These are phyloP conservation scores for Entamoeba nuttalli DNA, from an alignment of 208 protist genomes.

Conservation along the genomic window DNA sequence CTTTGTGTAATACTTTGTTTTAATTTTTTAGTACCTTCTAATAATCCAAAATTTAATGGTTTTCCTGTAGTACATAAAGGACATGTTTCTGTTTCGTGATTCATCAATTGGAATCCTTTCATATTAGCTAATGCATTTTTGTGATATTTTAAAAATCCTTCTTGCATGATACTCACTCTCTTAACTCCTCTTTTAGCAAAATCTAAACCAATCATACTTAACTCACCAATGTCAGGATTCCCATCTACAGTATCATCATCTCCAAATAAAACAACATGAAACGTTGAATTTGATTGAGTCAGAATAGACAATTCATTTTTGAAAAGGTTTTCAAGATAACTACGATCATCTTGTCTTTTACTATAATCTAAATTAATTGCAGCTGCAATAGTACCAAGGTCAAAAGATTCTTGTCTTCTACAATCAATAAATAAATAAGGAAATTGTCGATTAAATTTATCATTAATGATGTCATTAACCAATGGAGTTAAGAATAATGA, in stretches of 20 bases:
- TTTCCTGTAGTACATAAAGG: not conserved
- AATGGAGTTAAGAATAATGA: not conserved
- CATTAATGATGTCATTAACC: not conserved
- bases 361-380: not conserved
- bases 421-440: not conserved
- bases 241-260: not conserved
- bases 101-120: not conserved
- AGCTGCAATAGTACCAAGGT: not conserved
- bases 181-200: not conserved
- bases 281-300: not conserved
- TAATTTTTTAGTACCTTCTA: not conserved
- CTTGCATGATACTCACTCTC: not conserved
- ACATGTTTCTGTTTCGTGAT: not conserved
- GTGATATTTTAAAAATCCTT: not conserved
- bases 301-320: not conserved
- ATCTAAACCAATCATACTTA: not conserved
- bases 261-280: not conserved
- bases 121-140: not conserved
- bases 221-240: not conserved
- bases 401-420: not conserved
- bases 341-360: not conserved
- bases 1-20: not conserved
- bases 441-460: not conserved
- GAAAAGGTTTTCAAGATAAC: not conserved
- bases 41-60: not conserved